Evolutionary conservation across 805 yeast genomes (phyloP), one percentile per base, ranked within the genome.

Genomic region (Zygotorulaspora danielsina): DNA sequence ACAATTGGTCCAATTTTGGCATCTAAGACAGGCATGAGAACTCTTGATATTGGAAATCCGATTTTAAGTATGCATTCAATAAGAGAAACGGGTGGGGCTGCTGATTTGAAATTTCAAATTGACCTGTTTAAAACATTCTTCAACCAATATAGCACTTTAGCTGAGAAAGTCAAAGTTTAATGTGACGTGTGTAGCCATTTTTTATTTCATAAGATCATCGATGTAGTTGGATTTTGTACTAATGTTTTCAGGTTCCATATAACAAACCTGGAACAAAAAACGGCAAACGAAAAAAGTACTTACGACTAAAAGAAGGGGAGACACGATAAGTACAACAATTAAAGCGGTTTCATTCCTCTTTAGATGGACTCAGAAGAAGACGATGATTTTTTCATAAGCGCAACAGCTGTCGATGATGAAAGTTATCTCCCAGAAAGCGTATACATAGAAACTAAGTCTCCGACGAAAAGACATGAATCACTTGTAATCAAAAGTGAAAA

Each of bases 1-100:
- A 90, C 98, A 1, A 90, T 90, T 55, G 98, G 97, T 1, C 97
- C 97, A 15, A 84, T 89, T 63, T 68, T 90, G 42, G 82, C 96
- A 24, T 81, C 95, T 2, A 83, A 83, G 50, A 72, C 88, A 26
- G 97, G 97, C 38, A 73, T 89, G 36, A 74, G 93, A 57, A 85
- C 96, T 3, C 64, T 89, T 45, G 97, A 89, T 63, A 64, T 89
- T 38, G 97, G 97, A 42, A 86, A 85, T 54, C 95, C 96, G 1
- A 93, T 88, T 55, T 68, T 89, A 53, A 80, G 93, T 43, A 89
- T 89, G 97, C 97, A 89, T 57, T 83, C 94, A 1, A 81, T 86
- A 45, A 76, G 97, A 61, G 97, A 89, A 63, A 88, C 95, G 4
- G 89, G 94, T 24, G 95, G 95, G 15, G 63, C 84, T 15, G 68